phyloP scores from a whole-genome alignment of 2,329 filamentous ascomycete genomes.

The Biscogniauxia mediterranea region DNA sequence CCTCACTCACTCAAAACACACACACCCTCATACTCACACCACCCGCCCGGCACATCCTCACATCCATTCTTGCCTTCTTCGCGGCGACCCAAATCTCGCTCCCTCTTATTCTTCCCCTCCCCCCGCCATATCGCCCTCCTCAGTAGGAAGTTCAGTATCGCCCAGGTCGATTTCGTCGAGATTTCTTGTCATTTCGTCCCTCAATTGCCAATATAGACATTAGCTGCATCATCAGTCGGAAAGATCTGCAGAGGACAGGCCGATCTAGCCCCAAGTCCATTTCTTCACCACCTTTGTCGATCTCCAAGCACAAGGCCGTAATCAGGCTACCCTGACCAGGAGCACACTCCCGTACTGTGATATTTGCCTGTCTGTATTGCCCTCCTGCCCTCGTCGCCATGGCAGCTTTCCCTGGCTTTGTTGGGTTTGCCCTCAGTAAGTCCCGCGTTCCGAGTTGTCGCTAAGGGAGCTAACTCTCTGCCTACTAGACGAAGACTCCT shows the following conservation, averaged over 20 bases:
- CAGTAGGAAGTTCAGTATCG: background rate
- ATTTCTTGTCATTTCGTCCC: conserved; percentile 7
- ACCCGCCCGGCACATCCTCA: conserved; percentile 6
- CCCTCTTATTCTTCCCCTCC: background rate
- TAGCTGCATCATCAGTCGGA: conserved; percentile 9
- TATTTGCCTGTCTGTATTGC: background rate
- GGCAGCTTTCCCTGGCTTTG: conserved; percentile 30
- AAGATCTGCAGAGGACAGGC: conserved; percentile 21
- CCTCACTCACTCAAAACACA: no score
- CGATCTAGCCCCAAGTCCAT: conserved; percentile 21
- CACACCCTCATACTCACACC: conserved; percentile 3
- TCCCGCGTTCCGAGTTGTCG: conserved; percentile 5
- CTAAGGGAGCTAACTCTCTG: conserved; percentile 16
- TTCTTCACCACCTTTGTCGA: conserved; percentile 18
- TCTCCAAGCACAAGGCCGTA: conserved; percentile 10
- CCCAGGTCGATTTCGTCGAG: background rate
- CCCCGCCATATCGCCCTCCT: background rate
- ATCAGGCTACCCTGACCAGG: background rate
- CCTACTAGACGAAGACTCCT: conserved; percentile 22
- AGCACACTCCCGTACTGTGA: background rate
- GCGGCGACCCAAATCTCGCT: no score
- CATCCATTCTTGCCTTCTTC: background rate
- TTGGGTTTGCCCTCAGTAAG: conserved; percentile 30
- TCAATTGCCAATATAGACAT: conserved; percentile 16
- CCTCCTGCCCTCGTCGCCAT: conserved; percentile 13